Conservation (phyloP, 2,329 filamentous ascomycete species). For the Pleoardoris graminearum region DNA sequence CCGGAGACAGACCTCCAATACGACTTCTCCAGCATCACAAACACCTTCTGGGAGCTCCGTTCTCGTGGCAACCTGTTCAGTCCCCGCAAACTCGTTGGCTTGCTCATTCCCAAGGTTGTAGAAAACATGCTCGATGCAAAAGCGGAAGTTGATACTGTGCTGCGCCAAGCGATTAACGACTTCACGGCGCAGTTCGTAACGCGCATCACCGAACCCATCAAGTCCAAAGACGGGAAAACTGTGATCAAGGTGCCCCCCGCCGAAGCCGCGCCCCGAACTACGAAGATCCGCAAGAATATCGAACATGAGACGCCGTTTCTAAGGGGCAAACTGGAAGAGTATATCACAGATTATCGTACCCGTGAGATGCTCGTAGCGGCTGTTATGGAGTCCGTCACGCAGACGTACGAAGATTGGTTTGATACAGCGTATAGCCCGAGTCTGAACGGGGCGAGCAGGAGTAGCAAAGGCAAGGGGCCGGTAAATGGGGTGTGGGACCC, state of each 20-base stretch:
- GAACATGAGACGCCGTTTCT: constrained; percentile 62
- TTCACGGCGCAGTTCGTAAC: constrained; percentile 63
- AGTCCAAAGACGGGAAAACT: constrained; percentile 28
- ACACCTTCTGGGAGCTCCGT: constrained; percentile 69
- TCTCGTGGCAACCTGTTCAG: constrained; percentile 69
- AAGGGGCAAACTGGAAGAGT: constrained; percentile 61
- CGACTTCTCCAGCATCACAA: constrained; percentile 67
- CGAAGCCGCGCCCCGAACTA: constrained; percentile 37
- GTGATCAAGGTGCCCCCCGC: constrained; percentile 25
- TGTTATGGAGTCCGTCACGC: constrained; percentile 65
- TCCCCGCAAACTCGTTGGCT: constrained; percentile 62
- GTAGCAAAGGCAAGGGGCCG: constrained; percentile 60
- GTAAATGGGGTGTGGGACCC: constrained; percentile 68
- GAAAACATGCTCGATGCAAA: constrained; percentile 74
- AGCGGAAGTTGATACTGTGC: constrained; percentile 65
- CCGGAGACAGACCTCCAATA: constrained; percentile 63
- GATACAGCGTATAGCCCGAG: constrained; percentile 52
- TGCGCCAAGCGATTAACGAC: constrained; percentile 67
- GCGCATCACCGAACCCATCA: constrained; percentile 58
- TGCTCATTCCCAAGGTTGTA: constrained; percentile 67
- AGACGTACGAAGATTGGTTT: constrained; percentile 67
- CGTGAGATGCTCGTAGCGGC: constrained; percentile 68
- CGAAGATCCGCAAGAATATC: constrained; percentile 57
- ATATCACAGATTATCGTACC: constrained; percentile 66
- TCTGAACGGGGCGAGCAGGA: constrained; percentile 23